Percentiles rank a stretch among this genome's conserved stretches.
phyloP scores from a whole-genome alignment of 306 rosid genomes.

The Castanea crenata region DNA sequence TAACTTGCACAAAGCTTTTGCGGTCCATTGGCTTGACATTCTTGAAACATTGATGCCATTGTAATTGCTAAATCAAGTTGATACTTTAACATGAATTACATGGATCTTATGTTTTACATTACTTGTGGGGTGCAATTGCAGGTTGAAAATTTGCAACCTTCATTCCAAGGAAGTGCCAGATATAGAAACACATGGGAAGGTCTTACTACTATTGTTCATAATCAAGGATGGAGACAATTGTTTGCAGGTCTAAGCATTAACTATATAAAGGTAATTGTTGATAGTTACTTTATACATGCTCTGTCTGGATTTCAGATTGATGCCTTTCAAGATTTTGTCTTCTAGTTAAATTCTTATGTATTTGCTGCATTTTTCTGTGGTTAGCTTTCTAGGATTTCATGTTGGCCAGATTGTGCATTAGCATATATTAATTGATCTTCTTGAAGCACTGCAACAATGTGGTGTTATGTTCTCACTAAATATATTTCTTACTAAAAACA shows the following conservation, averaged over 20 bases:
- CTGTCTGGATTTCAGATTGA: neutral
- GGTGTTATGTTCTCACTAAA: neutral
- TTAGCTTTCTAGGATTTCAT: neutral
- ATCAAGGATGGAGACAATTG: conserved; percentile 90
- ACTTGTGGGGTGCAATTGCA: conserved; percentile 32
- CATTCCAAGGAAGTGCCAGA: conserved; percentile 44
- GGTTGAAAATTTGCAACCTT: conserved; percentile 67
- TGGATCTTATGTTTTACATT: conserved; percentile 15
- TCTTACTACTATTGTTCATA: conserved; percentile 55
- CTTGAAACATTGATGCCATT: neutral
- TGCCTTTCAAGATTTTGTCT: neutral
- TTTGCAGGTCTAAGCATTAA: conserved; percentile 93
- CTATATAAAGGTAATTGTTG: conserved; percentile 77
- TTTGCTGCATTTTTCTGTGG: too few species aligned
- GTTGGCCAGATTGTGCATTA: neutral
- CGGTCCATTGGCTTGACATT: neutral
- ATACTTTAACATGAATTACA: neutral
- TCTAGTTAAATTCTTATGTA: neutral
- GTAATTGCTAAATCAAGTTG: neutral
- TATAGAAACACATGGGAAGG: conserved; percentile 67
- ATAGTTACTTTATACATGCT: conserved; percentile 5
- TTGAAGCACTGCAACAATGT: neutral
- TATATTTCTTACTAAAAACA: too few species aligned
- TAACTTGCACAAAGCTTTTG: too few species aligned
- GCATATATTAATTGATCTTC: neutral